Conservation (phyloP, 805 yeast species). For the Saccharomycopsis schoenii region DNA sequence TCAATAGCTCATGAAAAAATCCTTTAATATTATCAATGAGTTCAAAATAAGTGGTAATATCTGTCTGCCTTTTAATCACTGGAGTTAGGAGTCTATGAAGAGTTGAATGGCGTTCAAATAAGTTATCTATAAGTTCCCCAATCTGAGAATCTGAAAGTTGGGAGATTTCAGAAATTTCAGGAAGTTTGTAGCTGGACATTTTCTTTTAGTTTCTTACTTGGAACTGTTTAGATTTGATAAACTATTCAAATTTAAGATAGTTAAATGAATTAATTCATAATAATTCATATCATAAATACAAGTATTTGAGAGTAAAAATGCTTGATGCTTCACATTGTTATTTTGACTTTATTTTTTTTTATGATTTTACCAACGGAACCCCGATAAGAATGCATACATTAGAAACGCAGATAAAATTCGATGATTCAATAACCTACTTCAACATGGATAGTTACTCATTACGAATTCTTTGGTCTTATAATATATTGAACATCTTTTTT, state of each 20-base stretch:
- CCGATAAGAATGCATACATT: not conserved
- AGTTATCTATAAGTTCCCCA: constrained; percentile 35
- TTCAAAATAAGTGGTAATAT: constrained; percentile 24
- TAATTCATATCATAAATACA: too few species aligned
- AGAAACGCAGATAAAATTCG: too few species aligned
- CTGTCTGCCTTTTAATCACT: constrained; percentile 20
- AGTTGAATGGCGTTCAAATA: constrained; percentile 59
- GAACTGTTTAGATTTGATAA: not conserved
- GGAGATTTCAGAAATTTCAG: not conserved
- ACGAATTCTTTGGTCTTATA: too few species aligned
- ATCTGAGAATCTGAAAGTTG: not conserved
- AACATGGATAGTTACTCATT: not conserved
- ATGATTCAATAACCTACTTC: not conserved
- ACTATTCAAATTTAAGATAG: too few species aligned
- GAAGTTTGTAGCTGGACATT: constrained; percentile 5
- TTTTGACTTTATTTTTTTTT: not conserved
- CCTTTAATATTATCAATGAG: constrained; percentile 39
- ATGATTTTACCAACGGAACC: not conserved
- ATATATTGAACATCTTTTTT: too few species aligned
- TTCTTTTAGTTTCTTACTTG: not conserved
- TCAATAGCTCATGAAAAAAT: constrained; percentile 20
- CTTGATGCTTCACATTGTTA: not conserved
- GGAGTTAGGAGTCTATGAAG: constrained; percentile 29
- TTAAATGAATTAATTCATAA: too few species aligned
- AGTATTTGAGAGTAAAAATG: too few species aligned